phyloP scores from a whole-genome alignment of 1,139 yeast genomes.

The Zygosaccharomyces pseudobailii region DNA sequence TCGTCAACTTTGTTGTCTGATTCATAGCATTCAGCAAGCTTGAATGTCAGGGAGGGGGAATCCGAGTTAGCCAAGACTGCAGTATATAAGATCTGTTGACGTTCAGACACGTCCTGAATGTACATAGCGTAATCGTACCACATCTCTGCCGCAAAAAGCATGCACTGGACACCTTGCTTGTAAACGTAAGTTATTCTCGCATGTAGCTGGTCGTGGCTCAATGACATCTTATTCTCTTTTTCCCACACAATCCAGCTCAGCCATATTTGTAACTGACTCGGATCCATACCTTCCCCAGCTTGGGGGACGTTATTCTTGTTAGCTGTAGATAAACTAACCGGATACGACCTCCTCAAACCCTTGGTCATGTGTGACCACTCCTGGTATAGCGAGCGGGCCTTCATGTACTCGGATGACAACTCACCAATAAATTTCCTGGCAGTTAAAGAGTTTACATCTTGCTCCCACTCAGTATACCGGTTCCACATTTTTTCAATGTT shows the following conservation, averaged over 20 bases:
- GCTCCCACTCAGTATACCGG: slow-evolving; percentile 79
- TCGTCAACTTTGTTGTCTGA: slow-evolving; percentile 47
- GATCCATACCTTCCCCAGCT: slow-evolving; percentile 33
- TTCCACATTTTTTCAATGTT: slow-evolving; percentile 78
- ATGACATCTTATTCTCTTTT: slow-evolving; percentile 58
- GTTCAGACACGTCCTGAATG: slow-evolving; percentile 28
- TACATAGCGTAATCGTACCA: slow-evolving; percentile 67
- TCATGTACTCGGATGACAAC: slow-evolving; percentile 82
- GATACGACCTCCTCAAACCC: slow-evolving; percentile 40
- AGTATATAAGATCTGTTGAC: slow-evolving; percentile 44
- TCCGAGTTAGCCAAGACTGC: slow-evolving; percentile 65
- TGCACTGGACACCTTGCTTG: slow-evolving; percentile 61
- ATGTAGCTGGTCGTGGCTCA: slow-evolving; percentile 46
- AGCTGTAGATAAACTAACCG: slow-evolving; percentile 24
- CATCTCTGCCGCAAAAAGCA: slow-evolving; percentile 72
- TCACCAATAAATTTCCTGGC: slow-evolving; percentile 86
- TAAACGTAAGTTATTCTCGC: slow-evolving; percentile 70
- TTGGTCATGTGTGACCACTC: slow-evolving; percentile 61
- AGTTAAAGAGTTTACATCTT: slow-evolving; percentile 63
- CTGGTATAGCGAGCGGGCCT: slow-evolving; percentile 71
- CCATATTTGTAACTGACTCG: slow-evolving; percentile 52
- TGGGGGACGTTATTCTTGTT: slow-evolving; percentile 40
- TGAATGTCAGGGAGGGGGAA: slow-evolving; percentile 63
- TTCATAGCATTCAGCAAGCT: slow-evolving; percentile 69
- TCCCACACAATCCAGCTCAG: slow-evolving; percentile 78